Percentiles rank a stretch among this genome's conserved stretches.
Conservation (phyloP, 2,329 filamentous ascomycete genomes). For the Aspergillus sp. region DNA sequence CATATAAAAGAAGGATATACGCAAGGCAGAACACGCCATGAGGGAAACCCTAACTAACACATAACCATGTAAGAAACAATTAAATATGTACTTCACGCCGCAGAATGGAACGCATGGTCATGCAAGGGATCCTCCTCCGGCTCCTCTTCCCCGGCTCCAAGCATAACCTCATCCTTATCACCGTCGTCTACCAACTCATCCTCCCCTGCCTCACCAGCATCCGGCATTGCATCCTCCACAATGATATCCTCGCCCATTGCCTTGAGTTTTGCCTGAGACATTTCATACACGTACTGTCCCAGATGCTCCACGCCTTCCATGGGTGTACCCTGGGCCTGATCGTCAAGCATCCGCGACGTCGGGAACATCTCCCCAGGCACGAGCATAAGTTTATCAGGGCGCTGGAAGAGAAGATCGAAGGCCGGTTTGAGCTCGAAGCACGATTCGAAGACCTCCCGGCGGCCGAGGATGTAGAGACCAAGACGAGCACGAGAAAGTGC, state of each 20-base stretch:
- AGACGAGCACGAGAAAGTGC: constrained; percentile 86
- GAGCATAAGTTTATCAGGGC: constrained; percentile 73
- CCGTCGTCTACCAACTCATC: constrained; percentile 12
- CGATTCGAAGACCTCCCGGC: constrained; percentile 77
- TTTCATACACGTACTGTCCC: constrained; percentile 92
- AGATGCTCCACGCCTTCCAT: constrained; percentile 94
- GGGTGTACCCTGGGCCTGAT: constrained; percentile 47
- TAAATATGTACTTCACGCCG: not conserved
- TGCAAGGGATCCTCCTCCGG: constrained; percentile 28
- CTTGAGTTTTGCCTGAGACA: constrained; percentile 68
- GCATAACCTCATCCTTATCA: constrained; percentile 30
- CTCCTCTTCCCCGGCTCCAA: constrained; percentile 26
- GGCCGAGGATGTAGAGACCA: constrained; percentile 84
- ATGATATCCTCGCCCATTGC: constrained; percentile 42
- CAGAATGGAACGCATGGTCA: constrained; percentile 14
- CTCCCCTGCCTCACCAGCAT: constrained; percentile 12
- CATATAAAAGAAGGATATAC: too few relatives aligned
- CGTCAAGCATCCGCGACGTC: constrained; percentile 47
- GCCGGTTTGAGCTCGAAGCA: constrained; percentile 82
- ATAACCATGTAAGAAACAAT: not conserved
- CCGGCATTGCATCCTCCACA: constrained; percentile 25
- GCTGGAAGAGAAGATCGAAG: constrained; percentile 67
- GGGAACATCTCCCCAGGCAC: constrained; percentile 83
- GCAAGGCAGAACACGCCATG: too few relatives aligned
- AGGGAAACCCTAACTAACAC: too few relatives aligned